Percentiles rank a stretch among this genome's conserved stretches.
Conservation (phyloP, 768 basidiomycete species). For the Collybia sordida region DNA sequence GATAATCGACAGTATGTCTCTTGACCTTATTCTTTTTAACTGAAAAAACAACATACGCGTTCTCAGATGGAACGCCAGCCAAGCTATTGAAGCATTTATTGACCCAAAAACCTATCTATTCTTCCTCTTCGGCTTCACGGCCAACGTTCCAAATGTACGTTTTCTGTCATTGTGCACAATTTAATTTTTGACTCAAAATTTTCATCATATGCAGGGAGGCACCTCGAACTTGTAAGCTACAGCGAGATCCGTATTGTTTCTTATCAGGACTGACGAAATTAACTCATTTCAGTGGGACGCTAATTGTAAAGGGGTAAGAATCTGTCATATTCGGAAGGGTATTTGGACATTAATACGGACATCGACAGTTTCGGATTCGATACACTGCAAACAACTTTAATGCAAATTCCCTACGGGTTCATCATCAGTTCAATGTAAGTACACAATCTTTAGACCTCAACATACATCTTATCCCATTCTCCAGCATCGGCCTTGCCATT, state of each 20-base stretch:
- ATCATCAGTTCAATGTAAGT: constrained; percentile 19
- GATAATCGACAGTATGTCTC: constrained; percentile 21
- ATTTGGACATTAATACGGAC: neutral
- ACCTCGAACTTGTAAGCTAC: too few species aligned
- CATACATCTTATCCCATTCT: too few species aligned
- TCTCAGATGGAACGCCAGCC: constrained; percentile 16
- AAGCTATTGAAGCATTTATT: constrained; percentile 23
- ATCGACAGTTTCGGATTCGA: constrained; percentile 23
- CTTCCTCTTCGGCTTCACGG: constrained; percentile 27
- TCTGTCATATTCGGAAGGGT: too few species aligned
- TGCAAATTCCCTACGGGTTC: constrained; percentile 23
- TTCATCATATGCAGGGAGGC: too few species aligned
- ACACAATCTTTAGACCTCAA: too few species aligned
- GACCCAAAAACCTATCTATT: constrained; percentile 33
- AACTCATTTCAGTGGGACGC: too few species aligned
- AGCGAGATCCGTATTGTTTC: too few species aligned
- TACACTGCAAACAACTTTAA: constrained; percentile 23
- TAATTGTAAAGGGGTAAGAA: too few species aligned
- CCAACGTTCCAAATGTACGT: constrained; percentile 24
- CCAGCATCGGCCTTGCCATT: constrained; percentile 17
- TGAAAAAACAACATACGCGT: too few species aligned
- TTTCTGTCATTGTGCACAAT: constrained; percentile 22
- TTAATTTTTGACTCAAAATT: too few species aligned
- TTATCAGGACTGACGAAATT: too few species aligned
- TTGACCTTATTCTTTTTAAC: neutral